Base-by-base conservation (phyloP, 352 stramenopile species). In the Globisporangium cystogenes region DNA sequence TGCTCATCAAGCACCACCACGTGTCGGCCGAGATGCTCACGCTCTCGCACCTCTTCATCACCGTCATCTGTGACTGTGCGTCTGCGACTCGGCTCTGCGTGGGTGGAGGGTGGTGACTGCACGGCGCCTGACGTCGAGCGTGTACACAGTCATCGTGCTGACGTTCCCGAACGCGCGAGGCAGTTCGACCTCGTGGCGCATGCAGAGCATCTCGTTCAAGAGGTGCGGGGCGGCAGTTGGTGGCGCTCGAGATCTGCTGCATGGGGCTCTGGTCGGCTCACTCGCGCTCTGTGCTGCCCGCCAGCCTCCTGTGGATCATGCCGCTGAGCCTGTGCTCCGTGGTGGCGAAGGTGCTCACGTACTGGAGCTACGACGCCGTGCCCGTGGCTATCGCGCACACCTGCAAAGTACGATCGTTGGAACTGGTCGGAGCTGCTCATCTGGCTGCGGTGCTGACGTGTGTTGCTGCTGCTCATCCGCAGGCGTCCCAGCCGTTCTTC, bases 341-440 rank as follows among this genome's bases (percentile, higher is more conserved):
- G n/a, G 62, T 88, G 43, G 68, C 69, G 57, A 94, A 93, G 56
- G 79, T 83, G 53, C 56, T 94, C 18, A 94, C 84, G 31, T 94
- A 94, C 66, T 94, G 84, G 84, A 94, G 84, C 65, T 94, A 94
- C 62, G 81, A 88, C 55, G 82, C 68, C 29, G 82, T 94, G 43
- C 84, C 84, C 4, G 76, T 94, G 10, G 82, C 84, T 53, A 86
- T 94, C 58, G 81, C 82, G 35, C 82, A 92, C 58, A 94, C 84
- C 6, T 94, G 84, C 65, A 94, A 94, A 57, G 65, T 73, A 51
- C 44, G 56, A 10, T 10, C 20, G 21, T 29, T 7, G 7, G 27
- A 15, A 15, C 27, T 39, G 12, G 1, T 31, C 7, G n/a, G 14
- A 39, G 21, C 29, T 6, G 45, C 16, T 52, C 2, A 14, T 43